Evolutionary conservation across 352 stramenopile species (phyloP).

Genomic region (Phytophthora sojae): DNA sequence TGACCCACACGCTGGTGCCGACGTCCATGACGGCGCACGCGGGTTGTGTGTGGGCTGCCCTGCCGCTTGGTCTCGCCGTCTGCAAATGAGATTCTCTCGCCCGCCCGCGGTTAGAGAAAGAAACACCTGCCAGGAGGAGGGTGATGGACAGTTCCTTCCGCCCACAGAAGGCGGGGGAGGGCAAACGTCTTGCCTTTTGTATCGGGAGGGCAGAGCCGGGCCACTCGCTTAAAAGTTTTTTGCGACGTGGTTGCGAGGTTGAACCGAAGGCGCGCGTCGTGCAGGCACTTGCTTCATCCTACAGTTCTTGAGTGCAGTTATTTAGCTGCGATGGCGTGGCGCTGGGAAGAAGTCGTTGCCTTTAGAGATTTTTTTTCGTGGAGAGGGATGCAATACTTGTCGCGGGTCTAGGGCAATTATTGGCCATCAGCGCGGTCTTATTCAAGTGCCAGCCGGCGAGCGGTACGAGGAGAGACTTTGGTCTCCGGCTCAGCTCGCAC

Average conservation of each 20-base stretch:
- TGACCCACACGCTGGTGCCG: conserved; percentile 85
- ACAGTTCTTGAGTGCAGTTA: not conserved
- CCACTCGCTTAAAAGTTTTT: conserved; percentile 3
- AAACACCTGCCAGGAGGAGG: conserved; percentile 6
- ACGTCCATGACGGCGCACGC: conserved; percentile 67
- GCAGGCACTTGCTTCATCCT: not conserved
- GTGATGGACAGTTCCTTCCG: conserved; percentile 33
- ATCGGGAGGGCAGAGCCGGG: conserved; percentile 12
- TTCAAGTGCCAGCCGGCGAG: not conserved
- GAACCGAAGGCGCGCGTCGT: not conserved
- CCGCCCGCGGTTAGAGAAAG: conserved; percentile 11
- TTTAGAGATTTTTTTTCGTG: not conserved
- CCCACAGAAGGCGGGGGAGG: conserved; percentile 3
- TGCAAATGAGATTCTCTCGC: conserved; percentile 20
- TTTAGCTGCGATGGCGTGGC: not conserved
- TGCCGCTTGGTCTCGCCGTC: conserved; percentile 20
- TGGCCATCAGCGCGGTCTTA: not conserved
- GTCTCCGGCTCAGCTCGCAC: not conserved
- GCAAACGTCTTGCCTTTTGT: conserved; percentile 25
- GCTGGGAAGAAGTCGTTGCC: not conserved
- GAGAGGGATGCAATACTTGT: not conserved
- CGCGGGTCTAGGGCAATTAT: not conserved
- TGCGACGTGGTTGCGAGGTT: conserved; percentile 14
- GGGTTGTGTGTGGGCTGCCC: conserved; percentile 11
- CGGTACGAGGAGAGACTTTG: no score